A percentile compares a stretch with the other conserved stretches of the same genome.
phyloP scores from a whole-genome alignment of 208 protist species.

The Crithidia thermophila region DNA sequence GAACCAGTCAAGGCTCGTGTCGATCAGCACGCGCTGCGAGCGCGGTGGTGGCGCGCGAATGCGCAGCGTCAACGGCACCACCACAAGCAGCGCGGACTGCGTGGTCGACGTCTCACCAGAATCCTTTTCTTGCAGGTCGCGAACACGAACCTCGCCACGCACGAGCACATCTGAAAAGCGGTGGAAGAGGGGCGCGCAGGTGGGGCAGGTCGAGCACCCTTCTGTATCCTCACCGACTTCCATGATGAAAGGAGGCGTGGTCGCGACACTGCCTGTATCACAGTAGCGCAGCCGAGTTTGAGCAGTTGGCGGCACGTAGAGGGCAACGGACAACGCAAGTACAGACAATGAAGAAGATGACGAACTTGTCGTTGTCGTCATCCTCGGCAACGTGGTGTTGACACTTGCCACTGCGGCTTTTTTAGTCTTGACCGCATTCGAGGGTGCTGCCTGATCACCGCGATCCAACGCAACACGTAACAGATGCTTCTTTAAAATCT shows the following conservation, averaged over 20 bases:
- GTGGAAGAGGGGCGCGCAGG: conserved; percentile 23
- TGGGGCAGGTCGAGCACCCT: not conserved
- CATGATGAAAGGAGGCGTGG: no score
- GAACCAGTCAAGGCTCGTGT: conserved; percentile 94
- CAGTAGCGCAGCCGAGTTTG: conserved; percentile 24
- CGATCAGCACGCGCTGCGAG: conserved; percentile 88
- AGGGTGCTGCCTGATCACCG: no score
- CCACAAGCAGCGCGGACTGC: not conserved
- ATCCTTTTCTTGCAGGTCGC: not conserved
- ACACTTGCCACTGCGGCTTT: no score
- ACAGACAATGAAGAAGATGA: not conserved
- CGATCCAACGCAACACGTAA: no score
- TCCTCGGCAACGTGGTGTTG: no score
- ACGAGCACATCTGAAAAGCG: conserved; percentile 8
- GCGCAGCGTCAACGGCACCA: conserved; percentile 40
- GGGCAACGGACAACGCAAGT: conserved; percentile 18
- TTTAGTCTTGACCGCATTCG: no score
- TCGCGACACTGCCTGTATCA: no score
- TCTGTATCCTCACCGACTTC: no score
- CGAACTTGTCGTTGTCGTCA: no score
- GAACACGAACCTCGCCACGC: conserved; percentile 15
- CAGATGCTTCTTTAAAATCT: no score
- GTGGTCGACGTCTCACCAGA: not conserved
- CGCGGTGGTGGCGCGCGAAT: conserved; percentile 75
- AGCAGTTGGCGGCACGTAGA: conserved; percentile 14